Evolutionary conservation across 805 yeast species (phyloP).

Genomic region (Metschnikowia cubensis): DNA sequence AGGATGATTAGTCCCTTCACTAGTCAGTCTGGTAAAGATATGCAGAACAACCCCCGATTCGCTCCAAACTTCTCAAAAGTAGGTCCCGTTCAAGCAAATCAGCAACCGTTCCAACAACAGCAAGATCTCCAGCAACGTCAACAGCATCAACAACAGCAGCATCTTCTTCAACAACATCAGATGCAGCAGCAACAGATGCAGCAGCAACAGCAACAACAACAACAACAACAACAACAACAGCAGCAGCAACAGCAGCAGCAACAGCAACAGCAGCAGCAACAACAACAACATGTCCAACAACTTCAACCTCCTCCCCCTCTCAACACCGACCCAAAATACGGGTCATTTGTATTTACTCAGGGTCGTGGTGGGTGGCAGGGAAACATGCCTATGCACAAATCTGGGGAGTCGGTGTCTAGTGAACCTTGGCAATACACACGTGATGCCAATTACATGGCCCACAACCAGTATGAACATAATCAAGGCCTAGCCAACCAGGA

Average conservation of each 20-base stretch:
- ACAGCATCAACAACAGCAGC: slow-evolving; percentile 19
- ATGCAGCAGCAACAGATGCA: slow-evolving; percentile 9
- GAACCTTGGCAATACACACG: slow-evolving; percentile 1
- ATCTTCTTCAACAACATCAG: slow-evolving; percentile 7
- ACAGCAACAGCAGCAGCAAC: neutral
- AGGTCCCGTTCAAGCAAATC: neutral
- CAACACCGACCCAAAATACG: neutral
- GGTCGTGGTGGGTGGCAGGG: slow-evolving; percentile 2
- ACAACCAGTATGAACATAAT: neutral
- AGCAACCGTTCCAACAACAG: neutral
- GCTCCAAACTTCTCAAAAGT: neutral
- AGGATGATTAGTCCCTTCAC: slow-evolving; percentile 1
- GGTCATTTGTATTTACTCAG: neutral
- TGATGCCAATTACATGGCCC: neutral
- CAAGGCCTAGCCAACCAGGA: neutral
- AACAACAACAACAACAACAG: neutral
- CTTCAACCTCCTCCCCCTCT: neutral
- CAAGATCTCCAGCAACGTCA: slow-evolving; percentile 7
- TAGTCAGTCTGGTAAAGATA: slow-evolving; percentile 1
- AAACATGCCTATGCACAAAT: neutral
- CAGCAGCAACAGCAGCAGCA: neutral
- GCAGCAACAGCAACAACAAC: slow-evolving; percentile 12
- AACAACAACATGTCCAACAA: neutral
- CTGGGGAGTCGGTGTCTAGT: neutral
- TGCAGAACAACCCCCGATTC: neutral